A percentile compares a stretch with the other conserved stretches of the same genome.
These are phyloP conservation scores for Mikania micrantha DNA, from an alignment of 129 eudicot species.

Conservation along the genomic window DNA sequence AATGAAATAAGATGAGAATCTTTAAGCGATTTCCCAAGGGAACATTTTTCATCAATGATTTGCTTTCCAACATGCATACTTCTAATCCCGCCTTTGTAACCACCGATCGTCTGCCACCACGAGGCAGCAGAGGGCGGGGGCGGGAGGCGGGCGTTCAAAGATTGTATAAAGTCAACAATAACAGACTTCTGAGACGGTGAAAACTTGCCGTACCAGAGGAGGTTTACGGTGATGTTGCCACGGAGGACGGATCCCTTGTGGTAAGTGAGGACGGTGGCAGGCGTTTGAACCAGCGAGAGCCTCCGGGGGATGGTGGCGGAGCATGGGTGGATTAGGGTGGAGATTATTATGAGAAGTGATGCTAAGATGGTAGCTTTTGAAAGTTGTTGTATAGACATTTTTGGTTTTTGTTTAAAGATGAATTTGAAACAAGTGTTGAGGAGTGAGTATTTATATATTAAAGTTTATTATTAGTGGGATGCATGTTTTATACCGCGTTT, in stretches of 20 bases:
- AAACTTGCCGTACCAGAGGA: slow-evolving; percentile 73
- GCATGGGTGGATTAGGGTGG: slow-evolving; percentile 12
- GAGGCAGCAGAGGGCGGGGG: slow-evolving; percentile 54
- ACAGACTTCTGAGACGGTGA: slow-evolving; percentile 43
- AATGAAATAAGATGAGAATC: slow-evolving; percentile 30
- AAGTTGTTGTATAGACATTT: not conserved
- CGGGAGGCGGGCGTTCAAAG: slow-evolving; percentile 29
- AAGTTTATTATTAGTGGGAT: slow-evolving; percentile 17
- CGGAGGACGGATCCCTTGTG: slow-evolving; percentile 58
- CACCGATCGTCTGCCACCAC: slow-evolving; percentile 70
- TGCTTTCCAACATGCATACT: slow-evolving; percentile 47
- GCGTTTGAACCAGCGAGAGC: slow-evolving; percentile 41
- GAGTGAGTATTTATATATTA: slow-evolving; percentile 9
- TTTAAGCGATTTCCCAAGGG: slow-evolving; percentile 63
- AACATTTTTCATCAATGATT: slow-evolving; percentile 35
- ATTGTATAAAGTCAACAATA: slow-evolving; percentile 48
- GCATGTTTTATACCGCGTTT: slow-evolving; percentile 21
- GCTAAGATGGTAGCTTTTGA: slow-evolving; percentile 6
- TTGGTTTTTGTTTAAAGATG: too few species aligned
- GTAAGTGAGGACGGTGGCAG: slow-evolving; percentile 49
- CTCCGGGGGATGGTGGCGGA: slow-evolving; percentile 32
- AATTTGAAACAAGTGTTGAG: not conserved
- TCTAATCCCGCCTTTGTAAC: slow-evolving; percentile 41
- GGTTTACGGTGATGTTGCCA: slow-evolving; percentile 63
- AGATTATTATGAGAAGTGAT: slow-evolving; percentile 13